Conservation (phyloP, 495 filamentous ascomycete species). For the Penicillium steckii region DNA sequence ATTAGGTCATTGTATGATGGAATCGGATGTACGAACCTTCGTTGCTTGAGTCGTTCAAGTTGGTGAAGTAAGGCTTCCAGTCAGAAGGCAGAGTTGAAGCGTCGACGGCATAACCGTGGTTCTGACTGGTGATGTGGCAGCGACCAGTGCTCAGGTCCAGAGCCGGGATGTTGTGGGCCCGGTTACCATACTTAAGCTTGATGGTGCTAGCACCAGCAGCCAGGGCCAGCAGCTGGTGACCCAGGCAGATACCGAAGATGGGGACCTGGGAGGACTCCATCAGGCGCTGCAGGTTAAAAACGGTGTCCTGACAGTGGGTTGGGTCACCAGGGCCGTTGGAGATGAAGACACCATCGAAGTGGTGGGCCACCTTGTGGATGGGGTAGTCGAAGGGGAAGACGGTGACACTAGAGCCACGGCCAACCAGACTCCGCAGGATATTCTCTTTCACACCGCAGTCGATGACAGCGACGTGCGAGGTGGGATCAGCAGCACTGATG, state of each 20-base stretch:
- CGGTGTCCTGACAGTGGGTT: constrained; percentile 89
- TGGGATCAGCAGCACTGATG: constrained; percentile 72
- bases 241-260: constrained; percentile 96
- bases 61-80: constrained; percentile 97
- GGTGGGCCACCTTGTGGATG: constrained; percentile 95
- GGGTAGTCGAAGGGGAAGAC: constrained; percentile 95
- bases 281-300: constrained; percentile 81
- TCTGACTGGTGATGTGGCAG: constrained; percentile 98
- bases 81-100: constrained; percentile 75
- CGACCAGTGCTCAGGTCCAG: constrained; percentile 91
- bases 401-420: constrained; percentile 83
- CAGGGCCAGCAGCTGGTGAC: constrained; percentile 77
- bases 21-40: constrained; percentile 54
- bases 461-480: constrained; percentile 88
- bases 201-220: constrained; percentile 82
- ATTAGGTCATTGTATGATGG: no score
- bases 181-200: constrained; percentile 97
- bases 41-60: constrained; percentile 93
- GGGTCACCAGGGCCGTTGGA: constrained; percentile 98
- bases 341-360: constrained; percentile 97
- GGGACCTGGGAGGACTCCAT: constrained; percentile 90
- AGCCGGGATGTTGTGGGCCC: constrained; percentile 96
- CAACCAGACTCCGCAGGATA: constrained; percentile 90
- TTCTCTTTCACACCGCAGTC: constrained; percentile 99
- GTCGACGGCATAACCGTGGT: constrained; percentile 98